phyloP scores from a whole-genome alignment of 768 basidiomycete species.

The Leccinellum rugosiceps region DNA sequence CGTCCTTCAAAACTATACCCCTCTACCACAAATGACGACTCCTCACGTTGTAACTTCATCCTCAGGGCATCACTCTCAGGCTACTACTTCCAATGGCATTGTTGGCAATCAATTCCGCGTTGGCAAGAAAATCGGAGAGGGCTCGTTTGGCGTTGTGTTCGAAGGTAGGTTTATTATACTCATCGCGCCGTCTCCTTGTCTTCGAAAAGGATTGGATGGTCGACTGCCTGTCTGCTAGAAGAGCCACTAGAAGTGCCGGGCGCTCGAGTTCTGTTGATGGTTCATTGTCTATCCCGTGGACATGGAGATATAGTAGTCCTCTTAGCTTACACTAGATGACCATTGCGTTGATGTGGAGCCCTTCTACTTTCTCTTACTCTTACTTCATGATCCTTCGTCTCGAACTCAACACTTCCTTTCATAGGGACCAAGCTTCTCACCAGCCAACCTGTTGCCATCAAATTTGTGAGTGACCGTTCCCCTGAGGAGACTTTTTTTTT shows the following conservation, averaged over 20 bases:
- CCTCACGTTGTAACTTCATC: conserved; percentile 84
- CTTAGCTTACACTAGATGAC: conserved; percentile 2
- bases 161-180: conserved; percentile 60
- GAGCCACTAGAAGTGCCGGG: conserved; percentile 4
- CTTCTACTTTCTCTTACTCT: neutral
- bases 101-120: conserved; percentile 83
- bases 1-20: conserved; percentile 12
- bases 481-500: conserved; percentile 12
- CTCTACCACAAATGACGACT: conserved; percentile 55
- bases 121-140: conserved; percentile 99
- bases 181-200: neutral
- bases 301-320: conserved; percentile 6
- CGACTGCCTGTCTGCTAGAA: neutral
- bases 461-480: conserved; percentile 68
- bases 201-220: conserved; percentile 2
- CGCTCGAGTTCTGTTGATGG: conserved; percentile 13
- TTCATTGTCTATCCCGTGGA: conserved; percentile 4
- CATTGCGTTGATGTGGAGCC: neutral
- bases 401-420: conserved; percentile 15
- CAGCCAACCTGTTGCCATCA: conserved; percentile 89
- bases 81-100: conserved; percentile 64
- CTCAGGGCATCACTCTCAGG: conserved; percentile 62
- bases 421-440: conserved; percentile 83
- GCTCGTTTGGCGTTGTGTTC: conserved; percentile 97
- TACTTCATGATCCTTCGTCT: neutral